These are phyloP conservation scores for Hypoxylon fragiforme DNA, from an alignment of 495 filamentous ascomycete genomes.

Conservation along the genomic window DNA sequence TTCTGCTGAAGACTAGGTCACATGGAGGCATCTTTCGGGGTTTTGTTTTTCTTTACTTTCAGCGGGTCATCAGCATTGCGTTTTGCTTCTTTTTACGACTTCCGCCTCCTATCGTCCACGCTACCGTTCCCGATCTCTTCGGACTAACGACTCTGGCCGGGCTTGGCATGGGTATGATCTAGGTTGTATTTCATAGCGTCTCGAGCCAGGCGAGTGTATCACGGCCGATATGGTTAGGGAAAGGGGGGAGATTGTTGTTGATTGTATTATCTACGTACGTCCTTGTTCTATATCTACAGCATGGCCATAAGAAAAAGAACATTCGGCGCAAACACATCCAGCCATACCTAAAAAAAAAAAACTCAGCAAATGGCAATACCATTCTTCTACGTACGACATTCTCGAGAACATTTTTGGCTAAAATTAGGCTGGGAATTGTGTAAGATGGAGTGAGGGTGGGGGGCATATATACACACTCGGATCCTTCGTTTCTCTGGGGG, in stretches of 20 bases:
- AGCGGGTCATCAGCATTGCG: constrained; percentile 30
- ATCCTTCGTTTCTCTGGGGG: constrained; percentile 30
- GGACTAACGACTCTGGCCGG: constrained; percentile 5
- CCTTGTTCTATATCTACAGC: constrained; percentile 28
- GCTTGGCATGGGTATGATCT: constrained; percentile 7
- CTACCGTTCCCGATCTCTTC: constrained; percentile 10
- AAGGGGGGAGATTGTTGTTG: constrained; percentile 16
- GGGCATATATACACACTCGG: constrained; percentile 33
- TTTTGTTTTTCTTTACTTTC: constrained; percentile 27
- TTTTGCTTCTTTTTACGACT: constrained; percentile 24
- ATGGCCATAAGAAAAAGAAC: constrained; percentile 29
- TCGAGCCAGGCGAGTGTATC: constrained; percentile 6
- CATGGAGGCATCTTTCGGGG: constrained; percentile 31
- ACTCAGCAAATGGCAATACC: constrained; percentile 30
- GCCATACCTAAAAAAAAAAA: constrained; percentile 11
- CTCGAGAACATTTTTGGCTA: constrained; percentile 13
- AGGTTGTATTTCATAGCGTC: background rate
- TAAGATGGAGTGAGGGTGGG: constrained; percentile 9
- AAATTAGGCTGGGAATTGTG: constrained; percentile 21
- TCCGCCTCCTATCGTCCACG: background rate
- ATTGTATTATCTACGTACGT: constrained; percentile 30
- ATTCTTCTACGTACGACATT: constrained; percentile 25
- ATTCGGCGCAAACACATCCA: constrained; percentile 12
- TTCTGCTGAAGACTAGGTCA: constrained; percentile 35
- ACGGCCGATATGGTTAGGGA: constrained; percentile 1